A percentile compares a stretch with the other conserved stretches of the same genome.
These are phyloP conservation scores for Chloranthus sessilifolius DNA, from an alignment of 164 flowering plant genomes.

Conservation along the genomic window DNA sequence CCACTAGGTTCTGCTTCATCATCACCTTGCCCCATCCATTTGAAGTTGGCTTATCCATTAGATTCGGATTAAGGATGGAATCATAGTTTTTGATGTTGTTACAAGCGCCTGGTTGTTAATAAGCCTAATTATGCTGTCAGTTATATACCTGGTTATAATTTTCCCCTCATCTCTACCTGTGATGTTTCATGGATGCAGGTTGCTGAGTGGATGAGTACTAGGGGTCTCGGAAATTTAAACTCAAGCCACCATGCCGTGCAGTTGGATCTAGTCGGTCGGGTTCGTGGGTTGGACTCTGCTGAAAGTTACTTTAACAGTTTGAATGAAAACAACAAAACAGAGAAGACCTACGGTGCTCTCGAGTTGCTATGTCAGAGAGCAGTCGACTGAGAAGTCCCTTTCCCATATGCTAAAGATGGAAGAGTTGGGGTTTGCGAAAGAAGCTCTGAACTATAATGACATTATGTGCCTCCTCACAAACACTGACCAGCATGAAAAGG, in stretches of 20 bases:
- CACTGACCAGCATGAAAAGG: conserved; percentile 32
- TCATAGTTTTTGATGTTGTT: no score
- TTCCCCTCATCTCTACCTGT: background rate
- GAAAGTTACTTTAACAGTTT: conserved; percentile 32
- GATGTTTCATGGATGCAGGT: conserved; percentile 42
- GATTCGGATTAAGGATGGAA: no score
- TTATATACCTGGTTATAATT: background rate
- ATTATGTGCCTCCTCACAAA: conserved; percentile 32
- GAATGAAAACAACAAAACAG: conserved; percentile 13
- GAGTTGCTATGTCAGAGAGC: conserved; percentile 26
- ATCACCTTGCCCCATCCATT: no score
- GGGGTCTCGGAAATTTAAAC: conserved; percentile 38
- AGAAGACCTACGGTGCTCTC: conserved; percentile 31
- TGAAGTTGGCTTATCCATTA: no score
- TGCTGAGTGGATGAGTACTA: conserved; percentile 68
- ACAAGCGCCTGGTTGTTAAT: no score
- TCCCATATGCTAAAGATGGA: conserved; percentile 30
- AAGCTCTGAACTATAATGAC: conserved; percentile 27
- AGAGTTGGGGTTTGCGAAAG: conserved; percentile 20
- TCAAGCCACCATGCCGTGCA: conserved; percentile 31
- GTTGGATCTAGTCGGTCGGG: conserved; percentile 32
- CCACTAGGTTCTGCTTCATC: no score
- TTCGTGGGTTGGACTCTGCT: conserved; percentile 33
- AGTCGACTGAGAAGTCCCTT: conserved; percentile 35
- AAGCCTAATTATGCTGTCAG: background rate